Base-by-base conservation (phyloP, 192 early-diverging fungal genomes). In the Mycoemilia scoparia region DNA sequence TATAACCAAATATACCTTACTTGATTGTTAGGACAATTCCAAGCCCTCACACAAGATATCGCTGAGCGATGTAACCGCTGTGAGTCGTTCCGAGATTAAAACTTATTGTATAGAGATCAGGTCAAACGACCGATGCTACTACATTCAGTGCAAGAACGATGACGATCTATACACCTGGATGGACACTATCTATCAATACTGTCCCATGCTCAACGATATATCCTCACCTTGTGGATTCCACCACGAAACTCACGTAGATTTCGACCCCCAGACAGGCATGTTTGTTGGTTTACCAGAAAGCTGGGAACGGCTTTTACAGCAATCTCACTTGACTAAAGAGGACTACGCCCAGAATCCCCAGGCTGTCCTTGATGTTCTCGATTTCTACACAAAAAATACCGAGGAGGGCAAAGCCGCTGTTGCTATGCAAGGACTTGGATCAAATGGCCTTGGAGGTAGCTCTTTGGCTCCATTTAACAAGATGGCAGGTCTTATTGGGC, bases 141-240 rank as follows among this genome's bases (percentile, higher is more conserved):
- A 75, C 51, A 60, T 98, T 19, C 74, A 85, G 7, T 90, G 86
- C 52, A 84, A 80, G 49, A 87, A 73, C 46, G 95, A 98, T 53
- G 84, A 91, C 49, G 91, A 98, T 50, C 65, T 98, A 19, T 98
- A 98, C 53, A 76, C 77, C 29, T 98, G 95, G 95, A 85, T 95
- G 72, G 91, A 98, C 46, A 82, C 87, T 48, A 84, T 98, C 52
- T 96, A 96, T 61, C 79, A 79, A 36, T 57, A 53, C 32, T 60
- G 56, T 30, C 54, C 57, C 24, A 31, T 57, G 26, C 46, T 58
- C 25, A 57, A 54, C 42, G 50, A 46, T 17, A 60, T 70, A 9
- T 65, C 67, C 25, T 49, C 48, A 27, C 68, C 68, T 6, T 65
- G 65, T 18, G 57, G 65, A 49, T 70, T 70, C 40, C 61, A 65